Evolutionary conservation across 345 rosid genomes (phyloP), one percentile per base, ranked within the genome.

Genomic region (Lepidium africanum): DNA sequence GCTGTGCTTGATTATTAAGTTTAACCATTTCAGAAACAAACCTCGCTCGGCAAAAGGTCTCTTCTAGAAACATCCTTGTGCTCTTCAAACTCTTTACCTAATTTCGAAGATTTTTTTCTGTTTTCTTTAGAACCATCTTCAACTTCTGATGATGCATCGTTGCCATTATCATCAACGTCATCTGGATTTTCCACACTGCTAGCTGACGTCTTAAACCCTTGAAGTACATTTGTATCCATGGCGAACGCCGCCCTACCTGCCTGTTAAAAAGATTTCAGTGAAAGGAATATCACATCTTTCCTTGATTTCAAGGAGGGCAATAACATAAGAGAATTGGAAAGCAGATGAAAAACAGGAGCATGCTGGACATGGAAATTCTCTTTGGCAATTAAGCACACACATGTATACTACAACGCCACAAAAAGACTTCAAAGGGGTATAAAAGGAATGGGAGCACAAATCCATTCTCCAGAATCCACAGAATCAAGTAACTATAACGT

Each of bases 11-110:
- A 21, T 40, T 57, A 10, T 56, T 9, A 32, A 56, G 39, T 46
- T 51, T 54, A 47, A 59, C 10, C 40, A 39, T 60, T 47, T 25
- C 47, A 70, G 63, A 72, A 59, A 66, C 77, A 62, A 76, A 91
- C 97, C 87, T 89, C 88, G 38, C 84, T 78, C 15, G 96, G 96
- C 48, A 94, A 82, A 54, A 94, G 70, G 67, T 85, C 80, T 56
- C 85, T 74, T 32, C 79, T 77, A 32, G 73, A 65, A 45, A 6
- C 8, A 21, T 63, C 50, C 48, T 49, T 82, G 56, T 79, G 89
- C 60, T 77, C 79, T 32, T 14, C 27, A 63, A 63, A 83, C 49
- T 80, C 79, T 46, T n/a, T 53, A 65, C 72, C 57, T 57, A 56
- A 63, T 59, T 74, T 57, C 4, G 50, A 61, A n/a, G 48, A 52